Conservation (phyloP, 306 rosid genomes). For the Cucurbita maxima region DNA sequence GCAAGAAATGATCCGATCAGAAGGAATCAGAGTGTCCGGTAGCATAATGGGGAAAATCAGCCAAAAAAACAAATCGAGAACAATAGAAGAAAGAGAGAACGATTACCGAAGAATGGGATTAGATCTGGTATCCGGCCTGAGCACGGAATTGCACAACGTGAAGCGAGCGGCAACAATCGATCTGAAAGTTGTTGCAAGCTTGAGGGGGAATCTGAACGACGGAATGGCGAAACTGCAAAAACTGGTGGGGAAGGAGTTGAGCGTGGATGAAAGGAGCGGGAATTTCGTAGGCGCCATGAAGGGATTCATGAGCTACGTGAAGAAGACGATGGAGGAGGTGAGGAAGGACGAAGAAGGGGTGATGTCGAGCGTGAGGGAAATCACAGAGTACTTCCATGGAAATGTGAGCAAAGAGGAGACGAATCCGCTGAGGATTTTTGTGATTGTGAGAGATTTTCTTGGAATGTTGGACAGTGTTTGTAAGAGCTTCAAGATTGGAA, state of each 20-base stretch:
- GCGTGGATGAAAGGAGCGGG: slow-evolving; percentile 20
- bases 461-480: slow-evolving; percentile 84
- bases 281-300: slow-evolving; percentile 34
- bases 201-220: slow-evolving; percentile 49
- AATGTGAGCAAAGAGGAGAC: slow-evolving; percentile 71
- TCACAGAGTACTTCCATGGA: slow-evolving; percentile 87
- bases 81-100: slow-evolving; percentile 64
- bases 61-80: slow-evolving; percentile 37
- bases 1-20: slow-evolving; percentile 68
- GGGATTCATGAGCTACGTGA: slow-evolving; percentile 36
- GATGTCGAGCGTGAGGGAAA: slow-evolving; percentile 50
- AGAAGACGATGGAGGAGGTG: slow-evolving; percentile 36
- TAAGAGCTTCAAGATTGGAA: slow-evolving; percentile 16
- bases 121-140: slow-evolving; percentile 70
- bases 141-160: slow-evolving; percentile 74
- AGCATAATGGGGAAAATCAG: slow-evolving; percentile 92
- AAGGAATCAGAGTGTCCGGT: slow-evolving; percentile 67
- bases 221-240: slow-evolving; percentile 32
- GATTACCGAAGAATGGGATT: slow-evolving; percentile 80
- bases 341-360: slow-evolving; percentile 58
- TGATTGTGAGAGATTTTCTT: slow-evolving; percentile 84
- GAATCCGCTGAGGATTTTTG: slow-evolving; percentile 68
- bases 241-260: slow-evolving; percentile 27
- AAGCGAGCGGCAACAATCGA: slow-evolving; percentile 79
- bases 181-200: slow-evolving; percentile 62